Percentiles rank a stretch among this genome's conserved stretches.
Conservation (phyloP, 2,329 filamentous ascomycete genomes). For the Trichoderma pleuroti region DNA sequence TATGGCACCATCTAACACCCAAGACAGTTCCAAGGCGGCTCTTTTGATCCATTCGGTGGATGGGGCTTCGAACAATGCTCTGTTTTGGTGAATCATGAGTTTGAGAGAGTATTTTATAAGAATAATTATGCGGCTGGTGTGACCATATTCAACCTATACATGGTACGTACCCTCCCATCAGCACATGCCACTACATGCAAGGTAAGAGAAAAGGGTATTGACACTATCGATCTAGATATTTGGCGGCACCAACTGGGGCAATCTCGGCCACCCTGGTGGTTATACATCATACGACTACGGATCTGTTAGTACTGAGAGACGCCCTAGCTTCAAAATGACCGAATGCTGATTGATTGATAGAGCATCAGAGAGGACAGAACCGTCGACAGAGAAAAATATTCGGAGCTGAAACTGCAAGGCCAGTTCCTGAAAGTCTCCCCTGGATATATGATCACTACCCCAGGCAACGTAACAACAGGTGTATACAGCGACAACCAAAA, state of each 20-base stretch:
- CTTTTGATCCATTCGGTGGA: conserved; percentile 73
- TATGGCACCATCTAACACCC: not conserved
- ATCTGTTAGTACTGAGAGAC: conserved; percentile 30
- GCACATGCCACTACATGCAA: too few relatives aligned
- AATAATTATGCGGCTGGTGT: conserved; percentile 65
- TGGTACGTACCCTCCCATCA: conserved; percentile 46
- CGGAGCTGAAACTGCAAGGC: conserved; percentile 71
- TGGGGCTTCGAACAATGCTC: conserved; percentile 65
- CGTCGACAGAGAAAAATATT: conserved; percentile 71
- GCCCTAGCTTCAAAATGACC: not conserved
- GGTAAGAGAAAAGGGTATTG: not conserved
- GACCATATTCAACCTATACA: conserved; percentile 70
- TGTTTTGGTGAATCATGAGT: conserved; percentile 65
- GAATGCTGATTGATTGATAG: conserved; percentile 27
- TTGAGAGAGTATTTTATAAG: conserved; percentile 76
- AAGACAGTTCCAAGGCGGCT: conserved; percentile 62
- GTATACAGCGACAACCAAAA: conserved; percentile 50
- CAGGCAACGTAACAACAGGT: conserved; percentile 48
- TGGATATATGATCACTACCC: conserved; percentile 60
- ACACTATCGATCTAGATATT: conserved; percentile 47
- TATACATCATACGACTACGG: conserved; percentile 59
- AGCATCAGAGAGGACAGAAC: conserved; percentile 65
- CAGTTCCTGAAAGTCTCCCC: conserved; percentile 73
- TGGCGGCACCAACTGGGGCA: conserved; percentile 83
- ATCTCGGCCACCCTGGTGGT: conserved; percentile 65